Base-by-base conservation (phyloP, 169 alveolate genomes). In the Haemoproteus tartakovskyi region DNA sequence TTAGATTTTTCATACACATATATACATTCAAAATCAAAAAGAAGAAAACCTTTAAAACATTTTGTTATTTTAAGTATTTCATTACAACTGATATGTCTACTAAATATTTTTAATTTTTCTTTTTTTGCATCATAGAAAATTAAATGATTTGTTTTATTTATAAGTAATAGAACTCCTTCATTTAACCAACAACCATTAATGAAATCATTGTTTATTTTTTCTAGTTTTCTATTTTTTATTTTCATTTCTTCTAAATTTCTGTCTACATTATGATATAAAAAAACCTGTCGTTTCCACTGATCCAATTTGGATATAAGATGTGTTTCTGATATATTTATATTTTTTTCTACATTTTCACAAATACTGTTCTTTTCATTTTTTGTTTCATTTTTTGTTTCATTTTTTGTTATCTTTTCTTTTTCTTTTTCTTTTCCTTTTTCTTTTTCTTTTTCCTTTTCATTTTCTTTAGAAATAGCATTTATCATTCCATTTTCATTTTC, bases 61-160 rank as follows among this genome's bases (percentile, higher is more conserved):
- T 46, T 41, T 22, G 18, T 29, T 8, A 67, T 36, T 12, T 67
- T 67, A 11, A 67, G 6, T 52, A 67, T 33, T 33, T 67, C 16
- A 14, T 16, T 11, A 36, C 12, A 54, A 38, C 61, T 56, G 33
- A 67, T 11, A 67, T 67, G 82, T 24, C 56, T 56, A 14, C 56
- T 52, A 46, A 4, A 52, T 54, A 67, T 67, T 36, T 67, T 67
- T 26, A 67, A 47, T 26, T 52, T 40, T 36, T 67, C 70, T 46
- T 67, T 67, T 47, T 67, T 67, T 41, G 43, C 41, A 67, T 67
- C 70, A 59, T 67, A 67, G 56, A 67, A 67, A 9, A 67, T 54
- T 56, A 67, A 33, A 36, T 67, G 22, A 54, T 67, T 67, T 26
- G 16, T 56, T 41, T 40, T 67, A 59, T 67, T 67, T 36, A 60